Base-by-base conservation (phyloP, 2,329 filamentous ascomycete genomes). In the Arthrobotrys megalospora region DNA sequence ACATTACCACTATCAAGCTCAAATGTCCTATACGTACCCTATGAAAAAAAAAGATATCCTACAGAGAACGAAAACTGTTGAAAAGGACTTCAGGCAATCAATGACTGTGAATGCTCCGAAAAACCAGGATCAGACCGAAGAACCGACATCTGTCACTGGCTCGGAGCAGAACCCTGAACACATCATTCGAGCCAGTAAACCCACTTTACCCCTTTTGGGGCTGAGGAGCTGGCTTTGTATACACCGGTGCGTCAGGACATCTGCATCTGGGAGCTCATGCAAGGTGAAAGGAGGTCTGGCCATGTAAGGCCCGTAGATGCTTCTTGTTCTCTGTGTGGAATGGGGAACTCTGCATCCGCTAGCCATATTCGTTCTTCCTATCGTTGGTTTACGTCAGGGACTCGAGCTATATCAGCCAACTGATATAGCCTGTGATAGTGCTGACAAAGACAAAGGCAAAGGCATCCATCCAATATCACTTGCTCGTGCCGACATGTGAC, bases 231-330 rank as follows among this genome's bases (percentile, higher is more conserved):
- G 55, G 64, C 28, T 53, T 48, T 28, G 41, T 53, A 34, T 53
- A 53, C 50, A 11, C 55, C 24, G 50, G 19, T 53, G 50, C 50
- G 19, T 53, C 50, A 53, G 28, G 50, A 53, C 65, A 69, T 53
- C 38, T 45, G 43, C 69, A 67, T 70, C 58, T 77, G 47, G 66
- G 72, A 77, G 72, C 72, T 77, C 72, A 77, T 70, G 72, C 72
- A 70, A 65, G 69, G 69, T 73, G 69, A 73, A 73, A 73, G 69
- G 69, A 73, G 60, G 69, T 73, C 69, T 66, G 60, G 67, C 67
- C 66, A 71, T 50, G 55, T 62, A 73, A 65, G 60, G 60, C 60
- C 63, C 63, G 68, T 72, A 64, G 58, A 52, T 72, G 48, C 36
- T 47, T 36, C 58, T 52, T n/a, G 38, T 52, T 43, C 24, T 64